Evolutionary conservation across 306 rosid species (phyloP).

Genomic region (Neltuma alba): DNA sequence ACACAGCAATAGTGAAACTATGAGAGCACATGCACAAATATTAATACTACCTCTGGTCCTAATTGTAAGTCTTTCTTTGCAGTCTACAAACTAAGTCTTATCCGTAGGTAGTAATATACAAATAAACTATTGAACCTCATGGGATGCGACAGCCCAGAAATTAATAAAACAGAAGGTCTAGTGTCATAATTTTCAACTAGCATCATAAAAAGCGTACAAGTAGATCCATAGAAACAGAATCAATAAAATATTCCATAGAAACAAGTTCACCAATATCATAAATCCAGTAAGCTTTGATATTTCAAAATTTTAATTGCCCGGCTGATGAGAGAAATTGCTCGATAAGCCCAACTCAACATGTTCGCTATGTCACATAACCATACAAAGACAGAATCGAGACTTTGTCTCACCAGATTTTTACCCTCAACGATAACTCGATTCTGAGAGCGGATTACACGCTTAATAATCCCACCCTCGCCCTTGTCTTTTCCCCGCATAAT

Average conservation of each 20-base stretch:
- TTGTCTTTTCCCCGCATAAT: slow-evolving; percentile 87
- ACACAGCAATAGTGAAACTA: background rate
- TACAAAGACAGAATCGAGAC: background rate
- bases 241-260: background rate
- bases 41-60: too few species aligned
- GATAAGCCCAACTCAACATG: background rate
- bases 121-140: background rate
- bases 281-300: background rate
- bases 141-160: background rate
- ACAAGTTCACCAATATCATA: background rate
- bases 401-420: slow-evolving; percentile 71
- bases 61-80: too few species aligned
- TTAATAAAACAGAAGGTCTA: background rate
- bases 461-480: slow-evolving; percentile 74
- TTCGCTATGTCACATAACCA: background rate
- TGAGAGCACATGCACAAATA: background rate
- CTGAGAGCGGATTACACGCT: slow-evolving; percentile 88
- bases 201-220: background rate
- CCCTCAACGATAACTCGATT: slow-evolving; percentile 93
- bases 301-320: background rate
- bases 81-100: too few species aligned
- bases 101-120: too few species aligned
- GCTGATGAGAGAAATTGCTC: background rate
- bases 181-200: background rate
- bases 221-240: background rate